Percentiles rank a stretch among this genome's conserved stretches.
These are phyloP conservation scores for Oryza nivara DNA, from an alignment of 176 grass and related monocot genomes.

Conservation along the genomic window DNA sequence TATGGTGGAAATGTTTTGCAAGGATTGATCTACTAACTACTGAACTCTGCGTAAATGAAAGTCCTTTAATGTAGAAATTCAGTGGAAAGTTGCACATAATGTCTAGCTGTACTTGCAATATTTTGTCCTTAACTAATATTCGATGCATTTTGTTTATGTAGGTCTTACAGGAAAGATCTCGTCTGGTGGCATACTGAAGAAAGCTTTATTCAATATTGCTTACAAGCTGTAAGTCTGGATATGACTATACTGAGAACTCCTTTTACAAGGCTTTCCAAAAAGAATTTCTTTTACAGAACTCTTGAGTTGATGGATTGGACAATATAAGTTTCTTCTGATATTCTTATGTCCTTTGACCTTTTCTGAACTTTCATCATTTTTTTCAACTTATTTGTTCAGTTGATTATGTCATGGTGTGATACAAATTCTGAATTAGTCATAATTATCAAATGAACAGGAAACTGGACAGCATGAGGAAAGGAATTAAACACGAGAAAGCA, in stretches of 20 bases:
- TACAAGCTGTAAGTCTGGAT: constrained; percentile 71
- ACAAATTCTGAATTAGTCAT: constrained; percentile 18
- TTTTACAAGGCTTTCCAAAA: neutral
- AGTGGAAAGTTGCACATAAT: neutral
- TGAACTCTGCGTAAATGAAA: neutral
- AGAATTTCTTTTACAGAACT: constrained; percentile 4
- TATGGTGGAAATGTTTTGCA: neutral
- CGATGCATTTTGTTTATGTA: constrained; percentile 40
- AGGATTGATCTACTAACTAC: neutral
- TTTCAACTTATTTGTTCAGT: constrained; percentile 14
- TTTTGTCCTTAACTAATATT: neutral
- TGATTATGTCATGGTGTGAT: constrained; percentile 15
- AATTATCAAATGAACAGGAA: constrained; percentile 65
- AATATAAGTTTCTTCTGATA: constrained; percentile 28
- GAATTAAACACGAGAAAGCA: constrained; percentile 79
- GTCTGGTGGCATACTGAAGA: constrained; percentile 72
- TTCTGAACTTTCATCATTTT: neutral
- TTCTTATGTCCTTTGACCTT: constrained; percentile 17
- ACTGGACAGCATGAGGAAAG: constrained; percentile 68
- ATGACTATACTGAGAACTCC: neutral
- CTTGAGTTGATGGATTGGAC: neutral
- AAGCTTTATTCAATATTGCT: constrained; percentile 79
- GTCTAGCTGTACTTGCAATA: constrained; percentile 8
- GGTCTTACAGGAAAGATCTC: constrained; percentile 77
- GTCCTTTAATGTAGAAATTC: neutral